Base-by-base conservation (phyloP, 1,284 basidiomycete species). In the Cystobasidium pallidum region DNA sequence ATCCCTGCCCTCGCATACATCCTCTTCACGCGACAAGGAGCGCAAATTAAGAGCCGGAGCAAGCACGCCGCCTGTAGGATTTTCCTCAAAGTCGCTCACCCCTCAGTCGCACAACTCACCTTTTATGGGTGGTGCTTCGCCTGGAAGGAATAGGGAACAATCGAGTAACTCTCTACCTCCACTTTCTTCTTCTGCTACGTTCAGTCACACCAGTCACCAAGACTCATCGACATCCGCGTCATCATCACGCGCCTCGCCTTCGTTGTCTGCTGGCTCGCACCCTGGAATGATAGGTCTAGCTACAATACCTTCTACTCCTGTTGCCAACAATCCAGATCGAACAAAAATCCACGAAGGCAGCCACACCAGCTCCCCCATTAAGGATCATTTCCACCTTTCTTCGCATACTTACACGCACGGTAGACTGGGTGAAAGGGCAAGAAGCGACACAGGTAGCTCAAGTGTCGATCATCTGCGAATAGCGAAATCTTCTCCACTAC, bases 261-360 rank as follows among this genome's bases (percentile, higher is more conserved):
- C 51, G 11, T 13, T 24, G 34, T 52, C 62, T 21, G 17, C 26
- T 32, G n/a, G 15, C 24, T 36, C 45, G 15, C 62, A 49, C 13
- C 41, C 62, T 28, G 28, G 21, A 8, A 65, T 49, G 45, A 51
- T 57, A 26, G 64, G 64, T 2, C 36, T 66, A 17, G 64, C 51
- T 3, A 66, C 64, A 19, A 66, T 66, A 32, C 64, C 64, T 19
- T 71, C 68, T 2, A 64, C 68, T 17, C 68, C 58, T 21, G 36
- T 63, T 26, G 24, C 52, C 34, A 61, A 61, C 26, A 41, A 62
- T 34, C 39, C 58, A n/a, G 58, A 61, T 34, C 30, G 54, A 36
- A n/a, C 34, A 34, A 3, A 41, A 36, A 2, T 24, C 19, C 32
- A 15, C 28, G 55, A 67, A 26, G 66, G 55, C 2, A 34, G 17